Evolutionary conservation across 345 rosid species (phyloP), one percentile per base, ranked within the genome.

Genomic region (Gossypium anomalum): DNA sequence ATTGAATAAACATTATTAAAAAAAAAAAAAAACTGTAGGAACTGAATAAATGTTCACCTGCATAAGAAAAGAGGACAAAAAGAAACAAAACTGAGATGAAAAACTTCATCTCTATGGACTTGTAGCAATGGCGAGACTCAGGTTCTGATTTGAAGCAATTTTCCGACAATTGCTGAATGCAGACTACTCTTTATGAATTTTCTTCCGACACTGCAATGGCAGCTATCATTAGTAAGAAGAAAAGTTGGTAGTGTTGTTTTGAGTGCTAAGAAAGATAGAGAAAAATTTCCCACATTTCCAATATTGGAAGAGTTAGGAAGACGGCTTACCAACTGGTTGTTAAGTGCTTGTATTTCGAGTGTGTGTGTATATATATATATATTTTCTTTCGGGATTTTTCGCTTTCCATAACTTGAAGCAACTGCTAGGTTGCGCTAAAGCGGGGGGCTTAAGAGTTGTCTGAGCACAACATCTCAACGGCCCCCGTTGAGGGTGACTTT

Each of bases 331-430:
- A 63, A 87, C 87, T 82, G 85, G 86, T 88, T 73, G 91, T 84
- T 92, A 80, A 77, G 62, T 67, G 56, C 75, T 57, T 77, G 75
- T 62, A 79, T 49, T 38, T 66, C 62, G 52, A 34, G n/a, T 45
- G 41, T 51, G 6, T 38, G 2, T 29, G 68, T 77, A 70, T 38
- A 60, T 44, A 4, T 38, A 60, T 44, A 4, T 52, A 65, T 59
- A 45, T 45, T 16, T 51, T 20, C 58, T 9, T 73, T 68, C 62
- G 56, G 17, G 25, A 34, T 51, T 41, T 67, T 68, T 44, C 60
- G 43, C 56, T 90, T 86, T 55, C 93, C 82, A 76, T 84, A 78
- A 70, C 90, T 89, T 86, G 48, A 91, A 91, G 97, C 97, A 87
- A 91, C 78, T 78, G 73, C 73, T 52, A 76, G 80, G 70, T 80